phyloP scores from a whole-genome alignment of 352 stramenopile species.

The Pythium brachiatum region DNA sequence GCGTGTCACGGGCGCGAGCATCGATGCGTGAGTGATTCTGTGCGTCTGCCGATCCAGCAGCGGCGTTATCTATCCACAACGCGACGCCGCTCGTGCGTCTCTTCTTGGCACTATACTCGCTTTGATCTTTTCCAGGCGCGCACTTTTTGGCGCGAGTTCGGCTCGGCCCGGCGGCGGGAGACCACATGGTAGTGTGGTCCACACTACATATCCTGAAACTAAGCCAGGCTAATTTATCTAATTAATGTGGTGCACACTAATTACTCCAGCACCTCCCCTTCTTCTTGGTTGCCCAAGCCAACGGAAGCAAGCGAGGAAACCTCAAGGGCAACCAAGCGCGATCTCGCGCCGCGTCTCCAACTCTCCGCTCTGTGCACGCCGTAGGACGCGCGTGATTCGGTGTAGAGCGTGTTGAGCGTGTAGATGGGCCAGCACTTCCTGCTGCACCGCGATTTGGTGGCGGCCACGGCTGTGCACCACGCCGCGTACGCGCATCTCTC shows the following conservation, averaged over 20 bases:
- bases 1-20: constrained; percentile 18
- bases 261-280: neutral
- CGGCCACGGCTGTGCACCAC: constrained; percentile 76
- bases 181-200: constrained; percentile 2
- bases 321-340: constrained; percentile 1
- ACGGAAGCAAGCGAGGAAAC: neutral
- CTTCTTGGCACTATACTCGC: constrained; percentile 3
- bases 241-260: constrained; percentile 16
- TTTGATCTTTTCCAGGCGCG: neutral
- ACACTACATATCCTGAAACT: neutral
- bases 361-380: neutral
- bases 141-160: constrained; percentile 29
- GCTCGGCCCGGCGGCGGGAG: neutral
- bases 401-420: neutral
- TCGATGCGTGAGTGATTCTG: neutral
- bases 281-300: neutral
- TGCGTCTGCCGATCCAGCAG: neutral
- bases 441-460: constrained; percentile 77
- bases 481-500: constrained; percentile 61
- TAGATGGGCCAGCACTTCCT: constrained; percentile 84
- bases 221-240: constrained; percentile 5
- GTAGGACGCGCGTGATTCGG: no score
- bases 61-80: neutral
- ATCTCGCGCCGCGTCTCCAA: neutral
- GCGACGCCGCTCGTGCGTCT: constrained; percentile 2